These are phyloP conservation scores for Eimeria acervulina DNA, from an alignment of 169 alveolate genomes.

Conservation along the genomic window DNA sequence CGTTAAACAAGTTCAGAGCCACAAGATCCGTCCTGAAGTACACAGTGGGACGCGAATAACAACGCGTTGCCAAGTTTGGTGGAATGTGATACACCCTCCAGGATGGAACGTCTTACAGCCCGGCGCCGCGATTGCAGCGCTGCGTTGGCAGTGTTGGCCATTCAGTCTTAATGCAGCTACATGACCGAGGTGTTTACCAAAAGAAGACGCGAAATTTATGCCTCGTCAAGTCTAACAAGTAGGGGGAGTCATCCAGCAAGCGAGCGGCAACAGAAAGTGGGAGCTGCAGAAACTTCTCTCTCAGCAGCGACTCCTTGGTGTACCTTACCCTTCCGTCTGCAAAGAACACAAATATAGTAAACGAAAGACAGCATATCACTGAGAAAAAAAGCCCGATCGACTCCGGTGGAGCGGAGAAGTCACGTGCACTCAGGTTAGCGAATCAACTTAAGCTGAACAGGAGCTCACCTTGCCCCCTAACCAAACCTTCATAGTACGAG, in stretches of 20 bases:
- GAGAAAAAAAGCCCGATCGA: background rate
- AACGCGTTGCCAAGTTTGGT: background rate
- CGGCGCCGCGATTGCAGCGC: background rate
- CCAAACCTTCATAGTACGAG: background rate
- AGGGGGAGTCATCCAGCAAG: constrained; percentile 78
- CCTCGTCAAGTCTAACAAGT: constrained; percentile 54
- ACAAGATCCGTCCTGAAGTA: constrained; percentile 74
- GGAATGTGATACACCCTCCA: background rate
- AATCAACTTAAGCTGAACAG: background rate
- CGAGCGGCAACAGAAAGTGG: constrained; percentile 74
- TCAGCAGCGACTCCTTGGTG: constrained; percentile 63
- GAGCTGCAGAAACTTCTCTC: constrained; percentile 57
- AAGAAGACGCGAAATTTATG: constrained; percentile 75
- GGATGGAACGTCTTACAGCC: background rate
- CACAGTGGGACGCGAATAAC: background rate
- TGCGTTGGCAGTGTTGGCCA: background rate
- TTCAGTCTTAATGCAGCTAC: background rate
- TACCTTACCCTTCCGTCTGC: constrained; percentile 33
- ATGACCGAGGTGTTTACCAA: constrained; percentile 22
- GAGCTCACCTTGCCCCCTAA: constrained; percentile 25
- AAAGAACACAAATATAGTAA: background rate
- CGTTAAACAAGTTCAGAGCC: constrained; percentile 58
- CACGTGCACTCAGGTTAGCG: background rate
- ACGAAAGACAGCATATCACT: background rate
- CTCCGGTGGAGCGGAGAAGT: background rate